Evolutionary conservation across 106 monocot species (phyloP), one percentile per base, ranked within the genome.

Genomic region (Hemerocallis citrina): DNA sequence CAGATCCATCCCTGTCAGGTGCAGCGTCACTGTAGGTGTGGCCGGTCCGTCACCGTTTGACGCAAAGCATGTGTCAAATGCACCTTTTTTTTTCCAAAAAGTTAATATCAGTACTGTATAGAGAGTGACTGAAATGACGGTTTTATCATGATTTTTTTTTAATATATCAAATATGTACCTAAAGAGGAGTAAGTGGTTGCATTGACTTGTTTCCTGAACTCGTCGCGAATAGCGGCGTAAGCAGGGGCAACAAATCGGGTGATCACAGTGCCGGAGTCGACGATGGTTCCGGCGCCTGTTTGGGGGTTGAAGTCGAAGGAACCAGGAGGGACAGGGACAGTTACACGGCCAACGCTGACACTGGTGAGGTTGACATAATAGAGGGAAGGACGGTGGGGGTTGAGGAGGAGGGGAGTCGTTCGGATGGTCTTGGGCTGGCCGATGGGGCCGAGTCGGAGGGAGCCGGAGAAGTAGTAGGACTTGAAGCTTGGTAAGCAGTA

Each of bases 401-500:
- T 98, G 22, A 48, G 68, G 20, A 98, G 79, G 27, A 98, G 69
- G 0, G 96, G 91, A 0, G 96, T 98, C 62, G 80, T 82, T 20
- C 72, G 75, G 55, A 82, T 75, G 57, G 16, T 42, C 23, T 16
- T 29, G 4, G 84, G 96, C 51, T 98, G 96, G 8, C 84, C 75
- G 7, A 61, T 45, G 1, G 77, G 76, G 2, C 96, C 96, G 47
- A 98, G 84, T 25, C 84, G 65, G 55, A 98, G 83, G 0, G 87
- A 88, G 14, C 96, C 91, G 39, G 96, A 91, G 84, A 98, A 98
- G 73, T 91, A 91, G 81, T 98, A 98, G 22, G 96, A 98, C 30
- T 61, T 84, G 79, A 81, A 91, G 75, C 96, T 86, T 1, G 96
- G 96, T 1, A 98, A 70, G 51, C 96, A 98, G 75, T 98, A 98